These are phyloP conservation scores for Diaporthe aspalathi DNA, from an alignment of 2,329 filamentous ascomycete genomes.

Conservation along the genomic window DNA sequence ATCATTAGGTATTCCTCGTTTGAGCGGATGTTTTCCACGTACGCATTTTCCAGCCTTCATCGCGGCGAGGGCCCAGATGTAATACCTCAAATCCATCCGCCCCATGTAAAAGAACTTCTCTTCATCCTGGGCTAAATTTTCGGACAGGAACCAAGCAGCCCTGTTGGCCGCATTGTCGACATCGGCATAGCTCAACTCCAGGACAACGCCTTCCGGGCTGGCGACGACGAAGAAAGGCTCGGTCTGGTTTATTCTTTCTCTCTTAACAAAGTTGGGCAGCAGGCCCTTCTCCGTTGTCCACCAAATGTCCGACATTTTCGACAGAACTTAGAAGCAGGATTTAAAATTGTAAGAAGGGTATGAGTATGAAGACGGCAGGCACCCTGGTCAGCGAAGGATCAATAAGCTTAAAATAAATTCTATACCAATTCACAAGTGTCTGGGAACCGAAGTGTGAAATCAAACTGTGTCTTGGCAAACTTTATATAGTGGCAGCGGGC, in stretches of 20 bases:
- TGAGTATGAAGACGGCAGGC: background rate
- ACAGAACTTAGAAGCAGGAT: background rate
- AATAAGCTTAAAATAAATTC: constrained; percentile 5
- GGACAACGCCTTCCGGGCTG: constrained; percentile 29
- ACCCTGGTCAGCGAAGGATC: constrained; percentile 11
- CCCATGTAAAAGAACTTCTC: constrained; percentile 39
- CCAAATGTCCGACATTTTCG: constrained; percentile 20
- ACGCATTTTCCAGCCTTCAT: constrained; percentile 38
- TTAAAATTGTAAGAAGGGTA: background rate
- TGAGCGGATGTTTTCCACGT: background rate
- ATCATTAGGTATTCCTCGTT: rapidly evolving
- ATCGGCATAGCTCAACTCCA: constrained; percentile 40
- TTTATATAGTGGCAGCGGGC: constrained; percentile 1
- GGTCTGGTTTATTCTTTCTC: background rate
- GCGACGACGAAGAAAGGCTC: constrained; percentile 24
- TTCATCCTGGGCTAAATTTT: constrained; percentile 34
- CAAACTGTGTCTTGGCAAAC: background rate
- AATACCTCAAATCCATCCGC: constrained; percentile 36
- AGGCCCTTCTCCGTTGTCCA: constrained; percentile 34
- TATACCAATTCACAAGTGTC: background rate
- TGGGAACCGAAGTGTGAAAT: background rate
- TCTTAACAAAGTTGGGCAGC: constrained; percentile 33
- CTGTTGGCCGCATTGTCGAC: constrained; percentile 42
- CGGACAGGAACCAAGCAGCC: constrained; percentile 41
- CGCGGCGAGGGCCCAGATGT: constrained; percentile 36